A percentile compares a stretch with the other conserved stretches of the same genome.
Evolutionary conservation across 2,329 filamentous ascomycete genomes (phyloP).

Genomic region (Fusarium udum): DNA sequence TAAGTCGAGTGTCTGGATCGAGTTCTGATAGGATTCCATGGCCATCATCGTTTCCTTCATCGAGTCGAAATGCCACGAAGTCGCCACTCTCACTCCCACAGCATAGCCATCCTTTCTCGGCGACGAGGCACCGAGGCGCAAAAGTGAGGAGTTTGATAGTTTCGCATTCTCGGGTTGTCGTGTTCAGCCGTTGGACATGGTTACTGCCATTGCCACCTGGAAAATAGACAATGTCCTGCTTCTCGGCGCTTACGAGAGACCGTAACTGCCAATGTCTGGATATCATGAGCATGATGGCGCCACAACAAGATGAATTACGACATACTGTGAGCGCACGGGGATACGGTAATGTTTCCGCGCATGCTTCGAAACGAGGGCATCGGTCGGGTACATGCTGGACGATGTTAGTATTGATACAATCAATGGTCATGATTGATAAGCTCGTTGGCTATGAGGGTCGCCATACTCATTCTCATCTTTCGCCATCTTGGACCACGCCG

Average conservation of each 20-base stretch:
- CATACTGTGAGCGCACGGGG: constrained; percentile 72
- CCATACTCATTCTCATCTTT: constrained; percentile 63
- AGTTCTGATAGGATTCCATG: constrained; percentile 42
- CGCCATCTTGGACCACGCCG: constrained; percentile 56
- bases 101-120: constrained; percentile 87
- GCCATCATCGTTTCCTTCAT: constrained; percentile 49
- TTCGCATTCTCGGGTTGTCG: constrained; percentile 75
- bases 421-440: constrained; percentile 26
- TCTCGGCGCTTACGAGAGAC: constrained; percentile 85
- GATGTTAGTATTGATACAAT: constrained; percentile 12
- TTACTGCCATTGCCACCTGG: constrained; percentile 76
- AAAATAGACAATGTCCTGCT: constrained; percentile 83
- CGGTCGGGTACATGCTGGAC: constrained; percentile 71
- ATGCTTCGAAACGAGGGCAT: constrained; percentile 68
- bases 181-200: constrained; percentile 74
- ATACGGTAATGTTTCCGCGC: constrained; percentile 75
- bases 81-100: constrained; percentile 89
- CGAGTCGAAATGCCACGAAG: constrained; percentile 80
- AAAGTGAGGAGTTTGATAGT: constrained; percentile 77
- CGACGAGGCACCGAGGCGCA: constrained; percentile 85
- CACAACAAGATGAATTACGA: constrained; percentile 39
- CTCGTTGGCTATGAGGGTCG: neutral
- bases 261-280: constrained; percentile 86
- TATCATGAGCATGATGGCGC: constrained; percentile 23
- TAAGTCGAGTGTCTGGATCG: constrained; percentile 48